A percentile compares a stretch with the other conserved stretches of the same genome.
Evolutionary conservation across 2,329 filamentous ascomycete species (phyloP).

Genomic region (Talaromyces albobiverticillius): DNA sequence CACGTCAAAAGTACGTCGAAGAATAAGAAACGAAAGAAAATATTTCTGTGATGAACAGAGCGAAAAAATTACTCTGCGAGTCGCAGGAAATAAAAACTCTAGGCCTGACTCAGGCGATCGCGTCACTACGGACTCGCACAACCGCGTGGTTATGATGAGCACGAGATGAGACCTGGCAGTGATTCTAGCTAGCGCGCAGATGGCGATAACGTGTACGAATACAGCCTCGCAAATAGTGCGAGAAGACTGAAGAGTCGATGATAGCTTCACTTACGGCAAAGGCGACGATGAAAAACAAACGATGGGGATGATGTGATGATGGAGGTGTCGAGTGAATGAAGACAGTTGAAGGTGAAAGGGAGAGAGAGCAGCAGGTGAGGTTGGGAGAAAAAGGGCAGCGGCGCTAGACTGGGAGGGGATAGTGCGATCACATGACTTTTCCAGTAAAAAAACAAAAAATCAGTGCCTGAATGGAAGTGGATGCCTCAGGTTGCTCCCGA

Average conservation of each 20-base stretch:
- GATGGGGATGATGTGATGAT: not conserved
- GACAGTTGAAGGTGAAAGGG: constrained; percentile 12
- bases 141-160: constrained; percentile 26
- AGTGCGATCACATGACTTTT: constrained; percentile 9
- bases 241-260: constrained; percentile 11
- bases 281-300: constrained; percentile 14
- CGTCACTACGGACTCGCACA: constrained; percentile 38
- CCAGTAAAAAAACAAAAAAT: too few relatives aligned
- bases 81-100: constrained; percentile 3
- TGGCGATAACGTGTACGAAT: constrained; percentile 37
- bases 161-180: constrained; percentile 19
- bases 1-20: not conserved
- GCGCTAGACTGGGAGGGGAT: not conserved
- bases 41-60: constrained; percentile 8
- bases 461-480: not conserved
- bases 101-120: constrained; percentile 25
- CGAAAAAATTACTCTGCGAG: constrained; percentile 22
- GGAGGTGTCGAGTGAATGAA: not conserved
- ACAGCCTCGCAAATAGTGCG: constrained; percentile 22
- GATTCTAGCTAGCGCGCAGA: constrained; percentile 32
- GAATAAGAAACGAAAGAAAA: not conserved
- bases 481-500: not conserved
- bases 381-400: constrained; percentile 16
- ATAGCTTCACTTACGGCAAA: constrained; percentile 24
- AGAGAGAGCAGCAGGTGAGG: constrained; percentile 16